A percentile compares a stretch with the other conserved stretches of the same genome.
These are phyloP conservation scores for Selenicereus undatus DNA, from an alignment of 148 eudicot genomes.

Conservation along the genomic window DNA sequence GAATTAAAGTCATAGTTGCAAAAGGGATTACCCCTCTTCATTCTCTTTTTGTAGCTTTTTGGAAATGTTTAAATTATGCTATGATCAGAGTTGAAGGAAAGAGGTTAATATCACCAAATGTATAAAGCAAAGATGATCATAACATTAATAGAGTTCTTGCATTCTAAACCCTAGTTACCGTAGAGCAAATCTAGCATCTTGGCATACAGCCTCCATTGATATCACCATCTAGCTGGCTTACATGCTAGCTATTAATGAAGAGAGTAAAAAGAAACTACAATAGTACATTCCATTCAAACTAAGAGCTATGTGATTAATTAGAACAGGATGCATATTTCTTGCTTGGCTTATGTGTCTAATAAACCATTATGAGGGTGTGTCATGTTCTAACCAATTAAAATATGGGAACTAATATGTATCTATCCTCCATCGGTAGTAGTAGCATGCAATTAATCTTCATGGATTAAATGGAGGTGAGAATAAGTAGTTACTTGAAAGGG, in stretches of 20 bases:
- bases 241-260: not conserved
- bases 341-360: not conserved
- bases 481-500: conserved; percentile 58
- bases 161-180: not conserved
- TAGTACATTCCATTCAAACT: not conserved
- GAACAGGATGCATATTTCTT: not conserved
- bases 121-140: not conserved
- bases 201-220: not conserved
- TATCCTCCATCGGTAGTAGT: not conserved
- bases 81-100: not conserved
- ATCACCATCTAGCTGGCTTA: not conserved
- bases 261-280: not conserved
- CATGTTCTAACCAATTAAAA: conserved; percentile 1
- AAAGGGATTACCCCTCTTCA: too few species aligned
- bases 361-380: not conserved
- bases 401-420: not conserved
- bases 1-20: not conserved
- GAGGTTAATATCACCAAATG: too few species aligned
- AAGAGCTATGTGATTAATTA: not conserved
- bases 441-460: conserved; percentile 11
- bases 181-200: not conserved
- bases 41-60: not conserved
- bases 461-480: not conserved
- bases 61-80: not conserved
- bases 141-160: not conserved